Percentiles rank a stretch among this genome's conserved stretches.
Conservation (phyloP, 202 grass and related monocot species). For the Alloteropsis angusta region DNA sequence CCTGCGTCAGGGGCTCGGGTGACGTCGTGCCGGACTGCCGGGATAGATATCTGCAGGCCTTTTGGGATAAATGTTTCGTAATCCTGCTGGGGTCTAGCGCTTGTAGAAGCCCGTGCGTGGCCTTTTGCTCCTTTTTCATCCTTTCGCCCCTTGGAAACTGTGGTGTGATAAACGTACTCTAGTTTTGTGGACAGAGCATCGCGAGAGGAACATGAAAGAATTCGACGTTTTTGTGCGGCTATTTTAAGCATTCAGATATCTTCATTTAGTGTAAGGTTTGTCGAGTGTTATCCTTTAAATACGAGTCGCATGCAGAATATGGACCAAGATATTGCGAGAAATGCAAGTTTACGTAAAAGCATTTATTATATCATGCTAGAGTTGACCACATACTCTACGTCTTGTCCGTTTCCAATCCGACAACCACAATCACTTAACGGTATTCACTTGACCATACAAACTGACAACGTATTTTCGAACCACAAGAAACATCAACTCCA, state of each 20-base stretch:
- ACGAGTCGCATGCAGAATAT: background rate
- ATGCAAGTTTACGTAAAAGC: background rate
- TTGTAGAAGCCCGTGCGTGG: slow-evolving; percentile 13
- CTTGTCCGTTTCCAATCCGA: background rate
- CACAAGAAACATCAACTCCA: background rate
- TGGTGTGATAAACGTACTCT: no score
- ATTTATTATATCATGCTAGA: background rate
- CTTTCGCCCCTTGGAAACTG: no score
- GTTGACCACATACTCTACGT: background rate
- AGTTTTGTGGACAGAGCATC: background rate
- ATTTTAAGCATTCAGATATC: background rate
- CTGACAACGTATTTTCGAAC: background rate
- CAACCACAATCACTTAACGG: background rate
- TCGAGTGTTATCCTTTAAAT: background rate
- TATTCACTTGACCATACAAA: no score
- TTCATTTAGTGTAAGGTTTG: background rate
- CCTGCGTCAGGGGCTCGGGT: background rate
- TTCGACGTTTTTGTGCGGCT: background rate
- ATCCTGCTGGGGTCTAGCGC: background rate
- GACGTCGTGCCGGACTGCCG: background rate
- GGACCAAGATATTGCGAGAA: no score
- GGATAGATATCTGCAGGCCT: background rate
- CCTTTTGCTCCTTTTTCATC: background rate
- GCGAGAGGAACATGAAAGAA: background rate
- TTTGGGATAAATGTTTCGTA: background rate